These are phyloP conservation scores for Mycena albidolilacea DNA, from an alignment of 768 basidiomycete genomes.

Conservation along the genomic window DNA sequence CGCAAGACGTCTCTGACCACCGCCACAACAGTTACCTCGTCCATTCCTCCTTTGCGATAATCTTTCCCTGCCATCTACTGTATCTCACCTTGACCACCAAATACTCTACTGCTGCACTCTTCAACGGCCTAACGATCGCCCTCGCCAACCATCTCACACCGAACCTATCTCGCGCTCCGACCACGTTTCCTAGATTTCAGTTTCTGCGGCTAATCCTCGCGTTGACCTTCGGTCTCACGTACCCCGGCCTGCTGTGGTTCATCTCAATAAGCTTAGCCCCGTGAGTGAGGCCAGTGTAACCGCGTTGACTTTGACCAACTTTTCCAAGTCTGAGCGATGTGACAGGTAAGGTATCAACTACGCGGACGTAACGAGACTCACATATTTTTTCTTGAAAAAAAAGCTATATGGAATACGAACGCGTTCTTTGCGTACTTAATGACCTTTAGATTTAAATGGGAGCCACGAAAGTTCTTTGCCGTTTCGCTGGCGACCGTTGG, in stretches of 20 bases:
- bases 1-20: conserved; percentile 15
- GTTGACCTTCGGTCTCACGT: conserved; percentile 71
- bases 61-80: conserved; percentile 87
- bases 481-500: conserved; percentile 88
- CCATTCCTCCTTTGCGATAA: conserved; percentile 83
- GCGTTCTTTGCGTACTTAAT: conserved; percentile 94
- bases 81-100: conserved; percentile 69
- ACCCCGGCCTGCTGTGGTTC: conserved; percentile 84
- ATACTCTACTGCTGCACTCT: conserved; percentile 62
- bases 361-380: conserved; percentile 32
- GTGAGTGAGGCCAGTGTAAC: conserved; percentile 61
- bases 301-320: conserved; percentile 33
- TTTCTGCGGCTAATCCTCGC: conserved; percentile 57
- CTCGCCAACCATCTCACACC: conserved; percentile 64
- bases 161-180: conserved; percentile 43
- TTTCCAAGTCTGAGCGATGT: conserved; percentile 81
- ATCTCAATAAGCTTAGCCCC: conserved; percentile 76
- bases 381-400: background rate
- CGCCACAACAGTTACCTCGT: conserved; percentile 78
- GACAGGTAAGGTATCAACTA: conserved; percentile 62
- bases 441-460: conserved; percentile 77
- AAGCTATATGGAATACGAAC: conserved; percentile 88
- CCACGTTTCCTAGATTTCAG: conserved; percentile 52
- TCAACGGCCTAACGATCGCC: conserved; percentile 66
- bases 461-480: conserved; percentile 73